phyloP scores from a whole-genome alignment of 768 basidiomycete species.

The Neoboletus brunneissimus region DNA sequence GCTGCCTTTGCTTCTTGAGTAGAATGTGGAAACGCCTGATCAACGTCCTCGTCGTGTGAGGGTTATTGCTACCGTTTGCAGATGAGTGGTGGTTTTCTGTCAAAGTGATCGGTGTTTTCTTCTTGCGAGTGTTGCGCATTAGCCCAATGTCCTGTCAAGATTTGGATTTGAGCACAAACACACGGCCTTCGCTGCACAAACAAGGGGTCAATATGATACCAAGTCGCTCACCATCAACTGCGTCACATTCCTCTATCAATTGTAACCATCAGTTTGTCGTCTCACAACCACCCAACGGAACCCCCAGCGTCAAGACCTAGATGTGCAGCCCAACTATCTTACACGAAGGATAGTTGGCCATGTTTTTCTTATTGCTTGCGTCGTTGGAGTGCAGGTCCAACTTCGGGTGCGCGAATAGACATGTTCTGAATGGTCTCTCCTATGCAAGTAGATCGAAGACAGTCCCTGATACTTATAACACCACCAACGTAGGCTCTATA shows the following conservation, averaged over 20 bases:
- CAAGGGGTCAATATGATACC: no score
- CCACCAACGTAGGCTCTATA: neutral
- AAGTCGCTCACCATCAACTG: no score
- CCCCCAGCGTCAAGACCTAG: no score
- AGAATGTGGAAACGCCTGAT: constrained; percentile 83
- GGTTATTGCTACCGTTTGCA: constrained; percentile 41
- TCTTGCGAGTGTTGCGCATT: constrained; percentile 45
- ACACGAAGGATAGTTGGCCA: no score
- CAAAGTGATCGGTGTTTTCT: constrained; percentile 45
- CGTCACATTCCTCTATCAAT: no score
- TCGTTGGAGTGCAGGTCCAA: neutral
- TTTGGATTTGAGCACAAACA: neutral
- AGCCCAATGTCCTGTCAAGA: neutral
- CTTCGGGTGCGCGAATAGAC: neutral
- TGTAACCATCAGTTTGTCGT: no score
- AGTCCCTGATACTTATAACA: neutral
- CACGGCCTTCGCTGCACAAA: no score
- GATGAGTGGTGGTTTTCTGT: constrained; percentile 6
- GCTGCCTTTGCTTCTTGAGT: constrained; percentile 62
- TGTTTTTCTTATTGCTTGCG: neutral
- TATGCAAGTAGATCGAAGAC: neutral
- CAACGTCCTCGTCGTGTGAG: constrained; percentile 61
- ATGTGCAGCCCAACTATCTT: no score
- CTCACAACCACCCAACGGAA: no score
- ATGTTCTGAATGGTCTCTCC: neutral